Base-by-base conservation (phyloP, 1,284 basidiomycete species). In the Pulchroboletus neoregius region DNA sequence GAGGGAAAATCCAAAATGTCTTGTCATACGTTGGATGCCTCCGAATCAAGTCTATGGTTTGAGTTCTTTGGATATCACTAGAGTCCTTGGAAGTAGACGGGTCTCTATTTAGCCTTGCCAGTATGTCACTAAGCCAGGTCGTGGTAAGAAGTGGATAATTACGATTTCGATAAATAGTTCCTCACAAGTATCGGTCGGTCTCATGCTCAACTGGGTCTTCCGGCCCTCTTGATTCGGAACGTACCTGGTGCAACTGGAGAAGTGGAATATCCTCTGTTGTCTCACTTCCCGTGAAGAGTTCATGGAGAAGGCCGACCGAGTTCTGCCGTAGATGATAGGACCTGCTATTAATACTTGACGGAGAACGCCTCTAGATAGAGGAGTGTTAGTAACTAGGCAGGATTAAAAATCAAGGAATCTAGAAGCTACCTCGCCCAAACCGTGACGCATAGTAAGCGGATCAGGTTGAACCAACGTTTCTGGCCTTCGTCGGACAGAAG, bases 11-110 rank as follows among this genome's bases (percentile, higher is more conserved):
- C 85, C 91, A 97, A 56, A 97, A 87, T 0, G 90, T 83, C 60
- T 85, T 87, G 68, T 98, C 95, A 60, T 90, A 99, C 1, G 85
- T 82, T 0, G 95, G 93, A 68, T 98, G 88, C 37, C 86, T 79
- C 2, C 81, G 81, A 55, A 98, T 96, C 63, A 96, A 92, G 54
- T 91, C 88, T 0, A 89, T 87, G 60, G 87, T 88, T 60, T 82
- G 81, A 11, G 89, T 89, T n/a, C 84, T 78, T 8, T 80, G 52
- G 8, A 75, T 76, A 54, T 93, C 86, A 55, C 75, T 71, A 18
- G 76, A 58, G 31, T 82, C 78, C 52, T 80, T 77, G 5, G 71
- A 65, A 8, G 68, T 64, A 8, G 71, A 65, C 1, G 66, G 68
- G 13, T 80, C 78, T 11, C 73, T 70, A 55, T 80, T 80, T 35